Conservation (phyloP, 2,329 filamentous ascomycete species). For the Colletotrichum cuscutae region DNA sequence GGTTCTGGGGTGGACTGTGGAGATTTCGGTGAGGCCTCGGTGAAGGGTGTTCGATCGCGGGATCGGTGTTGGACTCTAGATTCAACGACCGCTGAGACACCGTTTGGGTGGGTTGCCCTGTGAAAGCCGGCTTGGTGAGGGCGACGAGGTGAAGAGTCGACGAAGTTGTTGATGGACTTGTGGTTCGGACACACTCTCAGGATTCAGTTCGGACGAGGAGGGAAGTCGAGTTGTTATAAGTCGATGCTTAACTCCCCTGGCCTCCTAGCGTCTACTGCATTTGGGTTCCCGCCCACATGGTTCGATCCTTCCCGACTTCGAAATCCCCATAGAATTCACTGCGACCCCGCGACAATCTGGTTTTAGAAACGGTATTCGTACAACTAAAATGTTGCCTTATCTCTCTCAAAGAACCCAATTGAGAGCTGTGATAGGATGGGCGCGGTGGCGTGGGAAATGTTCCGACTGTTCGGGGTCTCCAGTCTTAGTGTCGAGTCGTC, state of each 20-base stretch:
- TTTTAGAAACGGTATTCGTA: constrained; percentile 31
- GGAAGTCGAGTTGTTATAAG: constrained; percentile 8
- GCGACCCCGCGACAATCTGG: constrained; percentile 22
- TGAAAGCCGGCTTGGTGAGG: background rate
- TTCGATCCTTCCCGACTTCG: constrained; percentile 24
- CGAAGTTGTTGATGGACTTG: background rate
- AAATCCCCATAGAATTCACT: constrained; percentile 11
- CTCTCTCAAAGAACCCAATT: background rate
- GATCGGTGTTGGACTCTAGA: background rate
- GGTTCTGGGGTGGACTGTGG: background rate
- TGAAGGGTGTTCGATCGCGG: background rate
- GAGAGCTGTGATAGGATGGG: constrained; percentile 10
- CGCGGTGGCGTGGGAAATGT: background rate
- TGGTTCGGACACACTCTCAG: background rate
- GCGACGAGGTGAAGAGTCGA: background rate
- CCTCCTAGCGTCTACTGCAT: background rate
- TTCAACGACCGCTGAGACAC: background rate
- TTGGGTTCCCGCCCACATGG: constrained; percentile 24
- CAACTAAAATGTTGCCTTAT: constrained; percentile 19
- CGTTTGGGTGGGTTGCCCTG: background rate
- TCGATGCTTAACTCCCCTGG: background rate
- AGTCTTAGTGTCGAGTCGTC: background rate
- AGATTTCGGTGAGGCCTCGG: constrained; percentile 8
- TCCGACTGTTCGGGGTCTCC: constrained; percentile 4
- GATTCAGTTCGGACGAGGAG: background rate